A percentile compares a stretch with the other conserved stretches of the same genome.
Conservation (phyloP, 1,284 basidiomycete species). For the Porodaedalea pini region DNA sequence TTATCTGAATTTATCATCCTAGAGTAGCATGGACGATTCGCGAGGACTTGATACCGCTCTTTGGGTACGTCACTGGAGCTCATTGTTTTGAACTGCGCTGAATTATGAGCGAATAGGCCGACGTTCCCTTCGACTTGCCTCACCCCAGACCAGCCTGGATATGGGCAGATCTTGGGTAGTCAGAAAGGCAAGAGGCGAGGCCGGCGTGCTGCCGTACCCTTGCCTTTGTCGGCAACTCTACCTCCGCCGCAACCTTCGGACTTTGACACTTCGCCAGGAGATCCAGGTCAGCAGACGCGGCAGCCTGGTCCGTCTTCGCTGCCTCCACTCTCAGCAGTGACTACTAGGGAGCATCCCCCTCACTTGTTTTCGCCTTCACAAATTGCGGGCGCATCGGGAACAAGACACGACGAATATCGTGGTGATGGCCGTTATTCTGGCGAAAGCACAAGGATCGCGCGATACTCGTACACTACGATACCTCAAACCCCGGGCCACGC, state of each 20-base stretch:
- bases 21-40: slow-evolving; percentile 89
- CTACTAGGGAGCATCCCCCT: slow-evolving; percentile 5
- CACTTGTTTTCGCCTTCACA: slow-evolving; percentile 9
- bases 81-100: slow-evolving; percentile 21
- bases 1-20: slow-evolving; percentile 25
- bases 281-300: slow-evolving; percentile 17
- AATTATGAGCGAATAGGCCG: slow-evolving; percentile 38
- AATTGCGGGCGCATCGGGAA: slow-evolving; percentile 14
- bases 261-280: slow-evolving; percentile 9
- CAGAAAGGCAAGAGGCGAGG: slow-evolving; percentile 59
- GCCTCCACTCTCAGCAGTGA: slow-evolving; percentile 5
- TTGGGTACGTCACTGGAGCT: slow-evolving; percentile 53
- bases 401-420: slow-evolving; percentile 3
- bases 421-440: background rate
- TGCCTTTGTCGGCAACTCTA: slow-evolving; percentile 19
- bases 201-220: slow-evolving; percentile 40
- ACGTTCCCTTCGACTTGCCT: slow-evolving; percentile 76
- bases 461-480: background rate
- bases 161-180: slow-evolving; percentile 70
- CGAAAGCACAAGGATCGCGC: slow-evolving; percentile 1
- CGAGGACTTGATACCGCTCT: slow-evolving; percentile 76
- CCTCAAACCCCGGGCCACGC: background rate
- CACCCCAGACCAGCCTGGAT: slow-evolving; percentile 77
- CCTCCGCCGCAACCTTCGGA: slow-evolving; percentile 21
- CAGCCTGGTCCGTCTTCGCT: slow-evolving; percentile 10